Percentiles rank a stretch among this genome's conserved stretches.
Conservation (phyloP, 1,284 basidiomycete genomes). For the Moesziomyces sp. region DNA sequence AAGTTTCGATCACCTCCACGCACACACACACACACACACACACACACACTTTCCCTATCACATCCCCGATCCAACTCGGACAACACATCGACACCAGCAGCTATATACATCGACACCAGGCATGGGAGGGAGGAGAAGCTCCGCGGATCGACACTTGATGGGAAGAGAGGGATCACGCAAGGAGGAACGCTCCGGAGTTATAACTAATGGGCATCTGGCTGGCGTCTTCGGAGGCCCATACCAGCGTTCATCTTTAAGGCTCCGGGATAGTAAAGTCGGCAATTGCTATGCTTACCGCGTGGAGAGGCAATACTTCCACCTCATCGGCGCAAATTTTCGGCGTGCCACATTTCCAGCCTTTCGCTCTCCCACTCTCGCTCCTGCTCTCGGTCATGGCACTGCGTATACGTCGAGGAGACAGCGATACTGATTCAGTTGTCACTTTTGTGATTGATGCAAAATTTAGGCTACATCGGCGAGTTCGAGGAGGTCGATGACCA, state of each 20-base stretch:
- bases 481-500: constrained; percentile 99
- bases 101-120: not conserved
- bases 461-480: constrained; percentile 94
- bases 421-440: constrained; percentile 2
- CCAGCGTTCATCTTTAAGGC: constrained; percentile 66
- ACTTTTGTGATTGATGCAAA: not conserved
- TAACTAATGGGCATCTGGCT: constrained; percentile 66
- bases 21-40: not conserved
- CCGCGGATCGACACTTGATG: too few species aligned
- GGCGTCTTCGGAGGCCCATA: constrained; percentile 19
- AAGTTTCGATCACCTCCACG: constrained; percentile 27
- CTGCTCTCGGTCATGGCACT: not conserved
- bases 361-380: not conserved
- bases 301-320: constrained; percentile 18
- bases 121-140: too few species aligned
- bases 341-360: constrained; percentile 39
- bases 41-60: constrained; percentile 1
- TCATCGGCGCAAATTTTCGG: constrained; percentile 52
- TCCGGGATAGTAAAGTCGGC: constrained; percentile 61
- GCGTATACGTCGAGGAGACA: constrained; percentile 1
- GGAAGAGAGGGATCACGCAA: not conserved
- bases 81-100: not conserved
- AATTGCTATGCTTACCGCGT: constrained; percentile 55
- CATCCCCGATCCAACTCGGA: not conserved
- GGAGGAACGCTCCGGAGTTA: constrained; percentile 54